A percentile compares a stretch with the other conserved stretches of the same genome.
These are phyloP conservation scores for Cyberlindnera maclurae DNA, from an alignment of 805 yeast genomes.

Conservation along the genomic window DNA sequence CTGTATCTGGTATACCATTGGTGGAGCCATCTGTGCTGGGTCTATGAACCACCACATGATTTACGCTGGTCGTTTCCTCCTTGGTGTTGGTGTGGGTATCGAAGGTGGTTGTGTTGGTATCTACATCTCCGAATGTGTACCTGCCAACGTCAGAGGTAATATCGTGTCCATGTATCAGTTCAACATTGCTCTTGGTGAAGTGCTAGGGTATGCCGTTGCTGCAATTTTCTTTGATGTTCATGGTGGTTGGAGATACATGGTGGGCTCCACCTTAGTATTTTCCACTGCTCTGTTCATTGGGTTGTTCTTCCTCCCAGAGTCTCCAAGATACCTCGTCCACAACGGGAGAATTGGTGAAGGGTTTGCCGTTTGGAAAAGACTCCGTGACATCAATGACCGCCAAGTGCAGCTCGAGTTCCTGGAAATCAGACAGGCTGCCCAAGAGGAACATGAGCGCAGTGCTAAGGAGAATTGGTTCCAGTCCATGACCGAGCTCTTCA, in stretches of 20 bases:
- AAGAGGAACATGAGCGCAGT: constrained; percentile 36
- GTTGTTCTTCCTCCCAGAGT: constrained; percentile 50
- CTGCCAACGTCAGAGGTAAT: constrained; percentile 50
- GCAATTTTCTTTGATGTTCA: constrained; percentile 50
- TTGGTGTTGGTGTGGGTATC: constrained; percentile 60
- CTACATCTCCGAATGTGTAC: constrained; percentile 55
- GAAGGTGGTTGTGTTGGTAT: constrained; percentile 62
- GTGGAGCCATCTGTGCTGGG: constrained; percentile 54
- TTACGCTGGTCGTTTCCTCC: constrained; percentile 51
- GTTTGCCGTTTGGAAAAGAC: constrained; percentile 46
- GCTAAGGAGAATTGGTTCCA: constrained; percentile 30
- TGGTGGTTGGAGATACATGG: constrained; percentile 61
- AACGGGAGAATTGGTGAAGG: constrained; percentile 47
- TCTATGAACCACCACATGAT: constrained; percentile 38
- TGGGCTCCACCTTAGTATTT: constrained; percentile 56
- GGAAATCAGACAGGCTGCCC: constrained; percentile 48
- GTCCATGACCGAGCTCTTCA: constrained; percentile 44
- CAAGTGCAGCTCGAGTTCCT: constrained; percentile 45
- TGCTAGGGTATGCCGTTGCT: constrained; percentile 55
- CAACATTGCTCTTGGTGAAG: constrained; percentile 61
- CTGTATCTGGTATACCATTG: constrained; percentile 53
- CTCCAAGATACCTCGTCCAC: constrained; percentile 50
- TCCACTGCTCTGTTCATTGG: constrained; percentile 46
- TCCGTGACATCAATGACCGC: constrained; percentile 40
- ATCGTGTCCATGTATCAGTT: constrained; percentile 58